Conservation (phyloP, 805 yeast species). For the Sugiyamaella qingdaonensis region DNA sequence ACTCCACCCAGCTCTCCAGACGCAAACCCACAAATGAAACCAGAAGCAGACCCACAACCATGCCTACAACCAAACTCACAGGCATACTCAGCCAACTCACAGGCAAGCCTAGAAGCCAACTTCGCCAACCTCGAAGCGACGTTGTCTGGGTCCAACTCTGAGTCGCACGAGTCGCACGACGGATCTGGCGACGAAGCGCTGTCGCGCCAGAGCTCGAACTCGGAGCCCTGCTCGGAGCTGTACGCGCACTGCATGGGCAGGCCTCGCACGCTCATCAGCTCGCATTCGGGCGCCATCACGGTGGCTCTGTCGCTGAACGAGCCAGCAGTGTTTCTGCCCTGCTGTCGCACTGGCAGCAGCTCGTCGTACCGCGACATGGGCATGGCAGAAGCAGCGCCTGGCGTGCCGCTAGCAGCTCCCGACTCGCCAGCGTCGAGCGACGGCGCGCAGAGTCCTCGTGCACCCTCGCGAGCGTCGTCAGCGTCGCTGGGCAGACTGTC, state of each 20-base stretch:
- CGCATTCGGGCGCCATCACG: conserved; percentile 32
- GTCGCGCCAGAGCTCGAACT: not conserved
- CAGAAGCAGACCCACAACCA: no score
- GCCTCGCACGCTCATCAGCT: conserved; percentile 28
- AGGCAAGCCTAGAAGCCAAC: no score
- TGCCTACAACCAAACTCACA: no score
- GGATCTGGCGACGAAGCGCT: not conserved
- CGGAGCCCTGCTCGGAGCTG: conserved; percentile 2
- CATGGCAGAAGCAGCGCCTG: no score
- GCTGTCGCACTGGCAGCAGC: conserved; percentile 14
- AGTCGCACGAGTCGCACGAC: no score
- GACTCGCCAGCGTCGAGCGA: conserved; percentile 1
- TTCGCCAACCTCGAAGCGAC: no score
- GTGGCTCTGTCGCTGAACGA: conserved; percentile 32
- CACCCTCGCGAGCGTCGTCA: not conserved
- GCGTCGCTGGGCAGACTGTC: conserved; percentile 7
- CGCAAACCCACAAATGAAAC: no score
- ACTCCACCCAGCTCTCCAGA: no score
- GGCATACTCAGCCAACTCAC: no score
- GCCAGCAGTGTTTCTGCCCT: conserved; percentile 29
- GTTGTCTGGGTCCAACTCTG: no score
- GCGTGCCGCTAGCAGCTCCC: not conserved
- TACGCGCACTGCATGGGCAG: conserved; percentile 28
- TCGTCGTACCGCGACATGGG: not conserved
- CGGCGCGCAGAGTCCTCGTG: not conserved